These are phyloP conservation scores for Ogataea degrootiae DNA, from an alignment of 805 yeast genomes.

Conservation along the genomic window DNA sequence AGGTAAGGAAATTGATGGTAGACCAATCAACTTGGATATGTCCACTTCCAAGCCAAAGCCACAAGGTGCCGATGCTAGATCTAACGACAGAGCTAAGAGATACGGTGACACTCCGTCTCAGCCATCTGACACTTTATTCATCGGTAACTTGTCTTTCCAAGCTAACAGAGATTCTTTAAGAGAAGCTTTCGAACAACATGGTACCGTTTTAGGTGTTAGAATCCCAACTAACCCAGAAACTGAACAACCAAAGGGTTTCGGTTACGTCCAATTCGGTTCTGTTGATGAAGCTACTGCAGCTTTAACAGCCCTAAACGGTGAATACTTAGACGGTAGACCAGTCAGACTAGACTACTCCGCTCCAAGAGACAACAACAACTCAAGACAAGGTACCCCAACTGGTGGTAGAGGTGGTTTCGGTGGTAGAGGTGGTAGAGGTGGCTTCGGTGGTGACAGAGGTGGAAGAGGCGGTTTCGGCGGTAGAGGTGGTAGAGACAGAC, in stretches of 20 bases:
- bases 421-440: slow-evolving; percentile 36
- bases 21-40: slow-evolving; percentile 91
- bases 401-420: slow-evolving; percentile 42
- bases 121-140: slow-evolving; percentile 93
- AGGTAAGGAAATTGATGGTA: slow-evolving; percentile 94
- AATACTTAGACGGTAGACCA: slow-evolving; percentile 84
- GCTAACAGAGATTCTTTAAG: slow-evolving; percentile 76
- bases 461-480: slow-evolving; percentile 35
- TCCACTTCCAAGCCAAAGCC: slow-evolving; percentile 76
- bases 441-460: slow-evolving; percentile 33
- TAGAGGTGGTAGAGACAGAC: slow-evolving; percentile 38
- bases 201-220: slow-evolving; percentile 83
- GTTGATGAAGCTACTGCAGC: slow-evolving; percentile 91
- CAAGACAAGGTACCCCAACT: slow-evolving; percentile 34
- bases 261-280: slow-evolving; percentile 87
- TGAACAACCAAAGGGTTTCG: slow-evolving; percentile 98
- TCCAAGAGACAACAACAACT: slow-evolving; percentile 49
- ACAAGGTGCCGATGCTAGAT: slow-evolving; percentile 43
- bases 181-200: slow-evolving; percentile 70
- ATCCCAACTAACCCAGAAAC: slow-evolving; percentile 98
- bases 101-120: slow-evolving; percentile 87
- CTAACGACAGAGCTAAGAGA: slow-evolving; percentile 75
- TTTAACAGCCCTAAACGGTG: slow-evolving; percentile 81
- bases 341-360: slow-evolving; percentile 93
- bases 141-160: slow-evolving; percentile 93